phyloP scores from a whole-genome alignment of 805 yeast species.

The Pichia insulana region DNA sequence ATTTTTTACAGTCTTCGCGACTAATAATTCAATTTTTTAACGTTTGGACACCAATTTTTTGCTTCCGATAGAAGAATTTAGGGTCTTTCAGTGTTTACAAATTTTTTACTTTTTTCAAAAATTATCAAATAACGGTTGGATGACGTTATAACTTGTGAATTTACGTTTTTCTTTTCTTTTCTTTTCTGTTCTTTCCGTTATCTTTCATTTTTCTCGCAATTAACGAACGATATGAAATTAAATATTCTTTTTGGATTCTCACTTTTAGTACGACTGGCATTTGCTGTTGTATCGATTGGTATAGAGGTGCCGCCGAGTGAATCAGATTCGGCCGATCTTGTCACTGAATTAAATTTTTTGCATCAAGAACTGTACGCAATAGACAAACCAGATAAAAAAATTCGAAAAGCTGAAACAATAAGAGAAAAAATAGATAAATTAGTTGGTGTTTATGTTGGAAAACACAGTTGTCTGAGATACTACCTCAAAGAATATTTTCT shows the following conservation, averaged over 20 bases:
- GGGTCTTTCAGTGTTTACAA: too few relatives aligned
- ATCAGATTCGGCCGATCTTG: background rate
- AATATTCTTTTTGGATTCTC: background rate
- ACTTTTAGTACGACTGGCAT: background rate
- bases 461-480: constrained; percentile 12
- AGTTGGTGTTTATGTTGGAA: background rate
- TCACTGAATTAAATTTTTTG: constrained; percentile 3
- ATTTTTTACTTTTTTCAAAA: too few relatives aligned
- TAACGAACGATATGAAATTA: too few relatives aligned
- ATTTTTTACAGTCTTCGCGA: too few relatives aligned
- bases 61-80: too few relatives aligned
- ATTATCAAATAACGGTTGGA: too few relatives aligned
- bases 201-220: too few relatives aligned
- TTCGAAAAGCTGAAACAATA: background rate
- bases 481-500: constrained; percentile 10
- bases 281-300: background rate
- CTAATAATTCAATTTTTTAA: too few relatives aligned
- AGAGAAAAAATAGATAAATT: background rate
- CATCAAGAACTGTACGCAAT: constrained; percentile 6
- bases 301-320: constrained; percentile 4
- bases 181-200: too few relatives aligned
- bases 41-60: too few relatives aligned
- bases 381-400: background rate
- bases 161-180: too few relatives aligned
- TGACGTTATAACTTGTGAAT: too few relatives aligned